Conservation (phyloP, 768 basidiomycete species). For the Tricholoma hemisulphureum region DNA sequence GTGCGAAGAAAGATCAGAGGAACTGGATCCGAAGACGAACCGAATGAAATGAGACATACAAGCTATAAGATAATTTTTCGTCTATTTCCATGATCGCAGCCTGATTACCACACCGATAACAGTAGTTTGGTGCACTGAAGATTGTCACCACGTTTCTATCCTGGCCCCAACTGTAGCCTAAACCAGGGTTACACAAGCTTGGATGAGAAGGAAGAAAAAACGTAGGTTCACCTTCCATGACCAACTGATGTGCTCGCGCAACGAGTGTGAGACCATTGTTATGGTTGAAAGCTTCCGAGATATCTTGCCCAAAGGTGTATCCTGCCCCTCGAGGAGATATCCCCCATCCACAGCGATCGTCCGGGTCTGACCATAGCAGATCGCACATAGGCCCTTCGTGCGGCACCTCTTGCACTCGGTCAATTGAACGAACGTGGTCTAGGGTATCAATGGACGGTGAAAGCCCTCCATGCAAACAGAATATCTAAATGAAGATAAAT, state of each 20-base stretch:
- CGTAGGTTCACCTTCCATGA: constrained; percentile 83
- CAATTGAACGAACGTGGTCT: constrained; percentile 98
- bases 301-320: constrained; percentile 99
- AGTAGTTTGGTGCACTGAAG: constrained; percentile 99
- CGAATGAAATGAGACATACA: constrained; percentile 51
- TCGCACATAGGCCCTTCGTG: constrained; percentile 99
- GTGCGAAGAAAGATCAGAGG: not conserved
- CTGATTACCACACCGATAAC: constrained; percentile 99
- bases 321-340: constrained; percentile 98
- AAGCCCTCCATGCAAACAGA: constrained; percentile 96
- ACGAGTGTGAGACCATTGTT: constrained; percentile 97
- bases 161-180: constrained; percentile 96
- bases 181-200: not conserved
- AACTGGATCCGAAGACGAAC: not conserved
- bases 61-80: constrained; percentile 93
- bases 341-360: constrained; percentile 99
- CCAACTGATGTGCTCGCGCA: constrained; percentile 90
- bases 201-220: not conserved
- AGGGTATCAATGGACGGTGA: constrained; percentile 99
- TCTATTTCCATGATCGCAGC: constrained; percentile 99
- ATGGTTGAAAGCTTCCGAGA: constrained; percentile 98
- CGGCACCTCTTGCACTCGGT: constrained; percentile 98
- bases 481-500: constrained; percentile 63
- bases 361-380: constrained; percentile 98
- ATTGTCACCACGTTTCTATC: constrained; percentile 99